These are phyloP conservation scores for Gynostemma pentaphyllum DNA, from an alignment of 306 rosid genomes.

Conservation along the genomic window DNA sequence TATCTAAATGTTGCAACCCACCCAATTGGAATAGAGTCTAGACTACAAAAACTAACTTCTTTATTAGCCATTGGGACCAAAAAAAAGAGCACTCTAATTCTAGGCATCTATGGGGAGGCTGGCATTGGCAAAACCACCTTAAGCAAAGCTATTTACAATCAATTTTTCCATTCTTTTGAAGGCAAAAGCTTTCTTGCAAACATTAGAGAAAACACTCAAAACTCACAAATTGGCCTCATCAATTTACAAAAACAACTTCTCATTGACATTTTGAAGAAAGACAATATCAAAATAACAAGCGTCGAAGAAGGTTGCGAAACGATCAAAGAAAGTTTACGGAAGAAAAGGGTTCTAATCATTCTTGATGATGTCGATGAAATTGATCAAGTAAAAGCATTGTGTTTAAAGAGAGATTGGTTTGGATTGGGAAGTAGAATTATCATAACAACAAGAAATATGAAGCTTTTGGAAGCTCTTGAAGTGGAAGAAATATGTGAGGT, in stretches of 20 bases:
- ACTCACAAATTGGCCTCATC: not conserved
- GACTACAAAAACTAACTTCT: not conserved
- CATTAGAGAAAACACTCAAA: not conserved
- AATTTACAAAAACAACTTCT: not conserved
- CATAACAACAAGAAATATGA: not conserved
- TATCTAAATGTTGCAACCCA: not conserved
- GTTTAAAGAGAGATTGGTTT: not conserved
- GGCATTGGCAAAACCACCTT: constrained; percentile 8
- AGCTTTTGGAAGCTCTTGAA: not conserved
- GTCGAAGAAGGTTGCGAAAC: not conserved
- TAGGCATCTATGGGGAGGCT: constrained; percentile 3
- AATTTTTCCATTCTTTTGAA: not conserved
- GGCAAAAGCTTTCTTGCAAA: constrained; percentile 1
- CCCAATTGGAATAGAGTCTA: constrained; percentile 1
- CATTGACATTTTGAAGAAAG: too few relatives aligned
- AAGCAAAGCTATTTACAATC: constrained; percentile 5
- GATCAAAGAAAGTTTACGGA: not conserved
- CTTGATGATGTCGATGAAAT: not conserved
- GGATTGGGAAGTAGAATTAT: too few relatives aligned
- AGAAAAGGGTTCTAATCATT: not conserved
- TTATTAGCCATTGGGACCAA: not conserved
- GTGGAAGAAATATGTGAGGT: not conserved
- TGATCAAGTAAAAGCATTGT: constrained; percentile 1
- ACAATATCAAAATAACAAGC: not conserved
- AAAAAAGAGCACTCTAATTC: not conserved